Conservation (phyloP, 495 filamentous ascomycete species). For the Viridothelium virens region DNA sequence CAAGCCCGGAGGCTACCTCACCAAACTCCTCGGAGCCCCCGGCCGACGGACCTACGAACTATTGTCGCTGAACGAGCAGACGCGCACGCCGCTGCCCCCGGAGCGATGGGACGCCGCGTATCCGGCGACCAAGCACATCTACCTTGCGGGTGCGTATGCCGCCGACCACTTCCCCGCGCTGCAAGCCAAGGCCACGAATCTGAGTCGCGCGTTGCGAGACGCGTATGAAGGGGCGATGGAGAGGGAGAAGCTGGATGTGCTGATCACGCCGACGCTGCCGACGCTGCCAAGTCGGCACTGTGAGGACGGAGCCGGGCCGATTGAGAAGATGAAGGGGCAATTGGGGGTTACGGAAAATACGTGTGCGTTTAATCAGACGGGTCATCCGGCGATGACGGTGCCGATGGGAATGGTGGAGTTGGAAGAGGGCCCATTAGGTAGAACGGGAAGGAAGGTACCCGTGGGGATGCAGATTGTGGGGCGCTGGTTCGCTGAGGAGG, state of each 20-base stretch:
- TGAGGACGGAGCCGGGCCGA: constrained; percentile 17
- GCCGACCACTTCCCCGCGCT: constrained; percentile 26
- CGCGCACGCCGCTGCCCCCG: constrained; percentile 32
- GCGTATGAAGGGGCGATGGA: constrained; percentile 41
- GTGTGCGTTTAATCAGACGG: constrained; percentile 49
- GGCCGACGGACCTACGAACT: constrained; percentile 38
- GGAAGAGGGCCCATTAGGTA: constrained; percentile 32
- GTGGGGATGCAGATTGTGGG: constrained; percentile 54
- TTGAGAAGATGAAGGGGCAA: constrained; percentile 25
- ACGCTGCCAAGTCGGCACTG: constrained; percentile 33
- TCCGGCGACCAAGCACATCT: constrained; percentile 25
- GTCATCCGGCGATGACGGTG: constrained; percentile 51
- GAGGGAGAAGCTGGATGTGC: constrained; percentile 35
- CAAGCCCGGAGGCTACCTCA: constrained; percentile 40
- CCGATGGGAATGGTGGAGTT: constrained; percentile 46
- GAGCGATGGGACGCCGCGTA: constrained; percentile 32
- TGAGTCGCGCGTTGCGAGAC: constrained; percentile 38
- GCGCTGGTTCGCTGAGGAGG: constrained; percentile 43
- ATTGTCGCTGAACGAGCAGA: constrained; percentile 34
- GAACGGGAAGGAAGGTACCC: constrained; percentile 36
- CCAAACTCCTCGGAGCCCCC: constrained; percentile 36
- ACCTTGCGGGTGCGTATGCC: constrained; percentile 33
- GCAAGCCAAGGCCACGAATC: constrained; percentile 39
- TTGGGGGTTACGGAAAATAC: constrained; percentile 48
- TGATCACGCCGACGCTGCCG: constrained; percentile 40